phyloP scores from a whole-genome alignment of 345 rosid species.

The Erodium maritimum region DNA sequence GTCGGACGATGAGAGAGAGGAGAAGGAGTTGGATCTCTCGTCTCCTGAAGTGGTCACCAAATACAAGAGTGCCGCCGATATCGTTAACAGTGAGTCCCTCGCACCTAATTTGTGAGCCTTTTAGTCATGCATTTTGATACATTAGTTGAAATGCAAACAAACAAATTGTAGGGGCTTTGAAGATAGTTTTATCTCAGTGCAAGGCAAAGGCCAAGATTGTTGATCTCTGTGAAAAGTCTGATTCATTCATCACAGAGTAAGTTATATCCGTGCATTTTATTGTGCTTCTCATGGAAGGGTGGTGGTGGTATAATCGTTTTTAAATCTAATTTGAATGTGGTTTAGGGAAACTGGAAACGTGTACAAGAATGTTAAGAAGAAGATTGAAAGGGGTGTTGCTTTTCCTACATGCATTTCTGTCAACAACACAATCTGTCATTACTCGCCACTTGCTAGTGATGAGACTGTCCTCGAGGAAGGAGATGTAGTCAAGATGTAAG shows the following conservation, averaged over 20 bases:
- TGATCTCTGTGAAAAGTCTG: conserved; percentile 83
- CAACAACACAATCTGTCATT: conserved; percentile 78
- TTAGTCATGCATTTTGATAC: background rate
- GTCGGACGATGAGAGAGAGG: conserved; percentile 98
- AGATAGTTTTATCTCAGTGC: conserved; percentile 62
- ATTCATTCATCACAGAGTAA: conserved; percentile 77
- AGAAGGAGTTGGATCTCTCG: conserved; percentile 91
- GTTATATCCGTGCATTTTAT: conserved; percentile 9
- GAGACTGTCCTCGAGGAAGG: conserved; percentile 71
- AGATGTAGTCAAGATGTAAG: conserved; percentile 84
- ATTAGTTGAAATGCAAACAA: background rate
- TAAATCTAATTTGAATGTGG: too few relatives aligned
- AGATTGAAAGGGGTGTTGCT: conserved; percentile 89
- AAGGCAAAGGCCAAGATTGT: conserved; percentile 79
- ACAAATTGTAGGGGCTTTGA: conserved; percentile 64
- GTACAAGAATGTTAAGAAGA: conserved; percentile 92
- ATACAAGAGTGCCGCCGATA: conserved; percentile 92
- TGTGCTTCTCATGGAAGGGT: too few relatives aligned
- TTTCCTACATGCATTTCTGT: conserved; percentile 92
- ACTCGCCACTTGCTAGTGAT: conserved; percentile 82
- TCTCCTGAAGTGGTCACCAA: conserved; percentile 92
- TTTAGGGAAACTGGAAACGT: conserved; percentile 70
- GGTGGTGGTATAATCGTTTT: too few relatives aligned
- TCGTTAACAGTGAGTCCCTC: conserved; percentile 58
- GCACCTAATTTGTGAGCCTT: too few relatives aligned